Percentiles rank a stretch among this genome's conserved stretches.
phyloP scores from a whole-genome alignment of 2,329 filamentous ascomycete genomes.

The Aspergillus sergii region DNA sequence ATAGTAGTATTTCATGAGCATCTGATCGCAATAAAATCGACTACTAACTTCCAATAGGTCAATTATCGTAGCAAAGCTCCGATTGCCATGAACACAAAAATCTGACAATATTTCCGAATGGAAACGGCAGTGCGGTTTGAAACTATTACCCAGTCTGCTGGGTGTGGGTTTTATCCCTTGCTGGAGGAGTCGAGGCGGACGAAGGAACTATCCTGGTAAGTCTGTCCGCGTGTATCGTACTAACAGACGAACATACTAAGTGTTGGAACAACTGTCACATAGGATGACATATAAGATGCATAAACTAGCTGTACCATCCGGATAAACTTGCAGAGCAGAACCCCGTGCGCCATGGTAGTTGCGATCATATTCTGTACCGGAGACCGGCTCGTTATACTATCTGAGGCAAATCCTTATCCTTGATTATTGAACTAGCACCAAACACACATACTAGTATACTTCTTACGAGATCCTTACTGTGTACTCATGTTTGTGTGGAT shows the following conservation, averaged over 20 bases:
- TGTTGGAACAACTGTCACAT: not conserved
- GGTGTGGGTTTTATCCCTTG: not conserved
- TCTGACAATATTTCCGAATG: not conserved
- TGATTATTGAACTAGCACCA: not conserved
- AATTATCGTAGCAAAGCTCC: not conserved
- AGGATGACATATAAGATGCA: slow-evolving; percentile 2
- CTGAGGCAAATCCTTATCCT: not conserved
- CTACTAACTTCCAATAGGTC: not conserved
- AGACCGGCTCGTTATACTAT: not conserved
- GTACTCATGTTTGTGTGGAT: no score
- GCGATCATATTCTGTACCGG: not conserved
- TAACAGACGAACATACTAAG: not conserved
- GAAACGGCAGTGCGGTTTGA: not conserved
- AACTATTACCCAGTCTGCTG: not conserved
- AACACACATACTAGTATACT: not conserved
- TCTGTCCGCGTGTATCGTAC: not conserved
- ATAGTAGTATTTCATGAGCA: not conserved
- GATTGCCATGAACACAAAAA: not conserved
- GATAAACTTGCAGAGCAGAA: not conserved
- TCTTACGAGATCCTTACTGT: not conserved
- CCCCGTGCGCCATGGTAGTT: not conserved
- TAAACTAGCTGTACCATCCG: not conserved
- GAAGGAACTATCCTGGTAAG: not conserved
- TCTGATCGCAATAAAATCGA: not conserved
- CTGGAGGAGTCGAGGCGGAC: not conserved